phyloP scores from a whole-genome alignment of 2,329 filamentous ascomycete species.

The Neocatenulostroma microsporum region DNA sequence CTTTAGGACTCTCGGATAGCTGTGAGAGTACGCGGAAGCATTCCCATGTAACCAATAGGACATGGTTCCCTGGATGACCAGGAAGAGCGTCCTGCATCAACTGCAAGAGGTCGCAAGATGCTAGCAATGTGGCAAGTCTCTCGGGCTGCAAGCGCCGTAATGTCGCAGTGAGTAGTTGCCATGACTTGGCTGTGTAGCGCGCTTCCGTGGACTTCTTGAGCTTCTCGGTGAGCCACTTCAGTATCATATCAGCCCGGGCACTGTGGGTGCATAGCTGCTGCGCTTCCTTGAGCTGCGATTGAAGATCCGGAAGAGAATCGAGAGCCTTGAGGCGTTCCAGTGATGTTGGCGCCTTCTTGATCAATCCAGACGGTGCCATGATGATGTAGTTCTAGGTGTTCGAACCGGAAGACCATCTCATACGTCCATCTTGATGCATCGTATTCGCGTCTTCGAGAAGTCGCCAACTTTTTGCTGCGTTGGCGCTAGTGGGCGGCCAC shows the following conservation, averaged over 20 bases:
- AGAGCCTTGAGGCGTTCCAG: constrained; percentile 35
- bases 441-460: too few relatives aligned
- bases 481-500: too few relatives aligned
- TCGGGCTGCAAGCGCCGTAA: constrained; percentile 59
- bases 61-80: too few relatives aligned
- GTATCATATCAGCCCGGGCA: constrained; percentile 49
- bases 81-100: constrained; percentile 62
- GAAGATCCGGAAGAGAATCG: constrained; percentile 21
- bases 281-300: constrained; percentile 22
- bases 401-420: too few relatives aligned
- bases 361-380: not conserved
- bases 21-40: too few relatives aligned
- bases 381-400: too few relatives aligned
- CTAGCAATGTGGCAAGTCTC: constrained; percentile 62
- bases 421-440: too few relatives aligned
- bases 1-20: constrained; percentile 13
- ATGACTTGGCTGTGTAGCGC: constrained; percentile 38
- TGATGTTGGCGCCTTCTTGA: constrained; percentile 15
- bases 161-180: constrained; percentile 55
- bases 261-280: constrained; percentile 24
- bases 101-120: constrained; percentile 58
- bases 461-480: too few relatives aligned
- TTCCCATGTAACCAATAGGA: too few relatives aligned
- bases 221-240: constrained; percentile 59
- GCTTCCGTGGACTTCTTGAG: constrained; percentile 40